Base-by-base conservation (phyloP, 371 early-diverging fungal genomes). In the Synchytrium microbalum region DNA sequence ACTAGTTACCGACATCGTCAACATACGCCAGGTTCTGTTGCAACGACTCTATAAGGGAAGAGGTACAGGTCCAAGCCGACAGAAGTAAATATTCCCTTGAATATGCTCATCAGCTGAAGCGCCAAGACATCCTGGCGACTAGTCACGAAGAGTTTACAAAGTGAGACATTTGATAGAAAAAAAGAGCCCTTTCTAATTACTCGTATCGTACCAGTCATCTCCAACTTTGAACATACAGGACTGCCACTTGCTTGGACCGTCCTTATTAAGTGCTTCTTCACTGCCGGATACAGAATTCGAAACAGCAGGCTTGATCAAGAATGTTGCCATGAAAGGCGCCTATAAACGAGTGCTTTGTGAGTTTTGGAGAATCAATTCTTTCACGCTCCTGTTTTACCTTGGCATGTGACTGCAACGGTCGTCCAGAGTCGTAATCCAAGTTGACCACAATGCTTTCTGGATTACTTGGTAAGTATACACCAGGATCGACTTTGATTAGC, bases 291-390 rank as follows among this genome's bases (percentile, higher is more conserved):
- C 27, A 3, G 19, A 31, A 25, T 63, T 26, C 10, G 32, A 57
- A 32, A 27, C 19, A 0, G 25, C 56, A 14, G 68, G 66, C 29
- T 64, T 69, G 67, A 25, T 78, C 80, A 71, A 83, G 78, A 99
- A 99, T 0, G 99, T 94, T 1, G 98, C 99, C 97, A 99, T 93
- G 73, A 96, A 99, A 2, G 99, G 99, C 0, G 99, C 96, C 85
- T 87, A 67, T 25, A 53, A 30, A 29, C 38, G 2, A 29, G n/a
- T 10, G 29, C 64, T 30, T 30, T 51, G 54, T 52, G 25, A 19
- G n/a, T 19, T 19, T 27, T n/a, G 26, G 26, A 28, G 19, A 25
- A 16, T 65, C 2, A 29, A 72, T 70, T 31, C 32, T 51, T 27
- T 13, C 3, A 59, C 25, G 19, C 32, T 61, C 25, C 66, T 8